Conservation (phyloP, 768 basidiomycete species). For the Mycena galericulata region DNA sequence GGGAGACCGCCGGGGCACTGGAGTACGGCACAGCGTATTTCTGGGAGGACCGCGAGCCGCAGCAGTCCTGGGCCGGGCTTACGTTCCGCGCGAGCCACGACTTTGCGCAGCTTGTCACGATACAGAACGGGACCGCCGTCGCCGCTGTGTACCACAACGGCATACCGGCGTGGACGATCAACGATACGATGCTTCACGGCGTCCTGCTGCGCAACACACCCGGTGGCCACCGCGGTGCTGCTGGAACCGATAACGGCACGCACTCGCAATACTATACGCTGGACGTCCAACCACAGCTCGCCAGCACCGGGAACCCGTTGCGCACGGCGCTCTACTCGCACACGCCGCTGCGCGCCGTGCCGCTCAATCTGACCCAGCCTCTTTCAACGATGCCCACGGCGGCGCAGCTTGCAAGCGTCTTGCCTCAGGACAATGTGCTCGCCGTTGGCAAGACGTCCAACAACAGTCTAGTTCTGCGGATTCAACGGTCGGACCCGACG, state of each 20-base stretch:
- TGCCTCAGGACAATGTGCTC: constrained; percentile 1
- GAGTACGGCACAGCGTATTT: constrained; percentile 17
- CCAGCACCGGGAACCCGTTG: constrained; percentile 4
- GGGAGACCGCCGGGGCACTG: background rate
- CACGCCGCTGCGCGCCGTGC: constrained; percentile 6
- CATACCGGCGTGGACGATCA: constrained; percentile 16
- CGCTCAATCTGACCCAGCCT: background rate
- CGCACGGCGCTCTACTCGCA: constrained; percentile 8
- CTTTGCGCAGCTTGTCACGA: constrained; percentile 14
- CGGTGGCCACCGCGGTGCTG: background rate
- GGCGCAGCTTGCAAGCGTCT: constrained; percentile 6
- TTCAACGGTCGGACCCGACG: constrained; percentile 13
- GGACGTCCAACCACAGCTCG: constrained; percentile 13
- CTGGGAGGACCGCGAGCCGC: constrained; percentile 21
- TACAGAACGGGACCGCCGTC: background rate
- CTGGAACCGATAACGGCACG: background rate
- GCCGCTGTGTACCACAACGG: constrained; percentile 22
- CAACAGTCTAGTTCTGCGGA: background rate
- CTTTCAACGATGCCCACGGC: background rate
- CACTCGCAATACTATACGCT: constrained; percentile 16
- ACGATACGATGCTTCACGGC: constrained; percentile 2
- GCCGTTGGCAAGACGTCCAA: constrained; percentile 10
- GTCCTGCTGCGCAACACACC: constrained; percentile 16
- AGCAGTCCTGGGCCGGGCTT: constrained; percentile 4
- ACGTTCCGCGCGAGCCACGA: constrained; percentile 24